phyloP scores from a whole-genome alignment of 371 early-diverging fungal species.

The Circinella minor region DNA sequence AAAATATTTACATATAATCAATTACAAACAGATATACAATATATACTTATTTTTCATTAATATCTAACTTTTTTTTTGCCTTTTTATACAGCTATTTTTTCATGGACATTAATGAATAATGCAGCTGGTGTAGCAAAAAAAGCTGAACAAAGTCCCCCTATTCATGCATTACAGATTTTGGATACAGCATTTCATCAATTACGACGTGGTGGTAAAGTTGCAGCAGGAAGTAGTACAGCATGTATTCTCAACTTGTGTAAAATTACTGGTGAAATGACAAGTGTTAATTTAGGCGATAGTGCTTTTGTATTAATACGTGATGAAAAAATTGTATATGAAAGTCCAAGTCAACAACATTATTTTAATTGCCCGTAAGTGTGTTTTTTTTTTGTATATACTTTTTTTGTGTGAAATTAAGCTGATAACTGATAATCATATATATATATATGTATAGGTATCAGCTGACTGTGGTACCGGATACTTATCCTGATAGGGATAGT shows the following conservation, averaged over 20 bases:
- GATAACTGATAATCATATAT: neutral
- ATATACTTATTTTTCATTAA: neutral
- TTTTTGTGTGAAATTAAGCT: neutral
- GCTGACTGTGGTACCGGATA: slow-evolving; percentile 66
- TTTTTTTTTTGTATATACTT: no score
- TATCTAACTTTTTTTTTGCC: neutral
- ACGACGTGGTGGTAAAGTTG: slow-evolving; percentile 59
- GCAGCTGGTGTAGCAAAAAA: slow-evolving; percentile 63
- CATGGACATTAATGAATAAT: slow-evolving; percentile 76
- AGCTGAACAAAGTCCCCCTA: slow-evolving; percentile 22
- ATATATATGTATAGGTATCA: slow-evolving; percentile 50
- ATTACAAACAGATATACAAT: neutral
- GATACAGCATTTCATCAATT: slow-evolving; percentile 63
- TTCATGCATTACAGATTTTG: slow-evolving; percentile 65
- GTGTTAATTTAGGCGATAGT: slow-evolving; percentile 71
- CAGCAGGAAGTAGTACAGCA: slow-evolving; percentile 73
- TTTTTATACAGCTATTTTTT: slow-evolving; percentile 59
- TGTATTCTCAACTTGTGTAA: slow-evolving; percentile 70
- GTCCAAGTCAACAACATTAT: slow-evolving; percentile 72
- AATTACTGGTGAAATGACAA: slow-evolving; percentile 62
- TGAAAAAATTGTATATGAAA: slow-evolving; percentile 63
- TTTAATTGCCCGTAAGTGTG: slow-evolving; percentile 70
- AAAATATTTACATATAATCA: slow-evolving; percentile 13
- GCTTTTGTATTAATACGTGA: slow-evolving; percentile 68
- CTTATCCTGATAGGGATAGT: slow-evolving; percentile 57